phyloP scores from a whole-genome alignment of 371 early-diverging fungal genomes.

The Lichtheimia ornata region DNA sequence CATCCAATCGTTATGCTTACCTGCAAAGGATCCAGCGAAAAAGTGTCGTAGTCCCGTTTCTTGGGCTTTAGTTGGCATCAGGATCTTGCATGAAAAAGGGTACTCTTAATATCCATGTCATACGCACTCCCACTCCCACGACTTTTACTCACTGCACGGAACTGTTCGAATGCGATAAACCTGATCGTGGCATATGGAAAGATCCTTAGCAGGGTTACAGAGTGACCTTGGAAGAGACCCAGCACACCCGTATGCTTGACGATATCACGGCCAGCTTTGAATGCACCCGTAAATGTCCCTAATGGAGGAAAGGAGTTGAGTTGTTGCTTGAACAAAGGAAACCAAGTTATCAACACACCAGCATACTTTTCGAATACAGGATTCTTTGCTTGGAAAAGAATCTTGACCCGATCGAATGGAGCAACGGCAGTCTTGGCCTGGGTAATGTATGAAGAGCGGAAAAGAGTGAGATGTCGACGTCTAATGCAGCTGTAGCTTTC shows the following conservation, averaged over 20 bases:
- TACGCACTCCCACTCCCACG: not conserved
- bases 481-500: not conserved
- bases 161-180: constrained; percentile 93
- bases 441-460: not conserved
- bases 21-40: constrained; percentile 80
- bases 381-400: constrained; percentile 93
- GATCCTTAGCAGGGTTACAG: constrained; percentile 88
- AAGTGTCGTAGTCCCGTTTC: constrained; percentile 66
- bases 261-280: constrained; percentile 81
- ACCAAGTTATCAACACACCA: constrained; percentile 44
- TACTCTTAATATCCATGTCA: not conserved
- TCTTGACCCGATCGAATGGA: constrained; percentile 97
- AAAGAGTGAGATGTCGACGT: not conserved
- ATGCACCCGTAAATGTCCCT: constrained; percentile 87
- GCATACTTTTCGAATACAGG: constrained; percentile 84
- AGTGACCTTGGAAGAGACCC: constrained; percentile 95
- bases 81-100: constrained; percentile 26
- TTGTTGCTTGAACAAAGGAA: not conserved
- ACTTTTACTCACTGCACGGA: constrained; percentile 57
- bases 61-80: constrained; percentile 70
- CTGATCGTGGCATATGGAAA: constrained; percentile 97
- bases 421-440: constrained; percentile 92
- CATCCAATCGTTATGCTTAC: no score
- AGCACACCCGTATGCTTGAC: constrained; percentile 66
- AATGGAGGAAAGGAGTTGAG: not conserved